These are phyloP conservation scores for Backusella circina DNA, from an alignment of 192 early-diverging fungal genomes.

Conservation along the genomic window DNA sequence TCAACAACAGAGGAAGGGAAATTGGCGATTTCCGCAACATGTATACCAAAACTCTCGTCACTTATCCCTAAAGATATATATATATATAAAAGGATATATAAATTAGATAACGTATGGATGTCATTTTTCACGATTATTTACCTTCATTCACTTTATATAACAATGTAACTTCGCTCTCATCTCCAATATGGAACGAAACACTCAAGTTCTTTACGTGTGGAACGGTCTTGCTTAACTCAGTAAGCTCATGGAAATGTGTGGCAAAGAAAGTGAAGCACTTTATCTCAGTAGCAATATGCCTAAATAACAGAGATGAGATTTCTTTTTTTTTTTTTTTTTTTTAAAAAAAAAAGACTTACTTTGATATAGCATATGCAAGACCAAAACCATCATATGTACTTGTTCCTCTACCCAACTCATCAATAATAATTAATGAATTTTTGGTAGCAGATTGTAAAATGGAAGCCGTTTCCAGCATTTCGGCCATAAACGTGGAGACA, in stretches of 20 bases:
- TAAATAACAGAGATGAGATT: not conserved
- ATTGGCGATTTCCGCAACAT: constrained; percentile 92
- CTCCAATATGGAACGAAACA: constrained; percentile 69
- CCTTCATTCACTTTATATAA: constrained; percentile 87
- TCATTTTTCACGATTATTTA: not conserved
- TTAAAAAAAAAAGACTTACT: constrained; percentile 50
- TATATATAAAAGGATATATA: not conserved
- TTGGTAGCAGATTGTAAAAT: constrained; percentile 84
- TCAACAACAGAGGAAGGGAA: constrained; percentile 83
- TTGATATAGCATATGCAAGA: constrained; percentile 95
- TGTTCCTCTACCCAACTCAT: constrained; percentile 96
- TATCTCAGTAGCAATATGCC: constrained; percentile 27
- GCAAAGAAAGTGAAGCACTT: constrained; percentile 38
- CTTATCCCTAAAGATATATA: constrained; percentile 55
- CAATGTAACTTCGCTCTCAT: constrained; percentile 68
- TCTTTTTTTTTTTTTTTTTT: not conserved
- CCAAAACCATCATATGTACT: constrained; percentile 98
- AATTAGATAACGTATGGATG: not conserved
- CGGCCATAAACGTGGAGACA: constrained; percentile 96
- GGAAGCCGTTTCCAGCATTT: constrained; percentile 90
- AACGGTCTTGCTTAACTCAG: constrained; percentile 68
- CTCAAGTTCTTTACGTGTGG: constrained; percentile 83
- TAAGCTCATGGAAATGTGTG: constrained; percentile 98
- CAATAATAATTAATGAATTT: constrained; percentile 90
- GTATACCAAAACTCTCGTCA: constrained; percentile 98